These are phyloP conservation scores for Hortiboletus flavorubellus DNA, from an alignment of 768 basidiomycete genomes.

Conservation along the genomic window DNA sequence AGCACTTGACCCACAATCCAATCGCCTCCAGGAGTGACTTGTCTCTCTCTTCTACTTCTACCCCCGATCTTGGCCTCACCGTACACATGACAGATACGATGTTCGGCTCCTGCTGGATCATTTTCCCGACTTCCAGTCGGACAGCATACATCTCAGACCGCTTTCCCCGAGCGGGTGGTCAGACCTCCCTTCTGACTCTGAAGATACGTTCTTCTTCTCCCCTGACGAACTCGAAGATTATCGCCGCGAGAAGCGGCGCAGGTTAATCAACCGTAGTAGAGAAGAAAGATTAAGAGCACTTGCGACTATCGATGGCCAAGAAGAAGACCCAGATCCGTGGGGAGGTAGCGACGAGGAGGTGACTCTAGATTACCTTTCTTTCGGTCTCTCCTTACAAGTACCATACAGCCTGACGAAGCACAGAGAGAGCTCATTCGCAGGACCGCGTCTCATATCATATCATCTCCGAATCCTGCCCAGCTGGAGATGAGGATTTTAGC, in stretches of 20 bases:
- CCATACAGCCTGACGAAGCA: slow-evolving; percentile 51
- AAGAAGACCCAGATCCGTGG: slow-evolving; percentile 50
- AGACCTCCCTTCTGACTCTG: slow-evolving; percentile 79
- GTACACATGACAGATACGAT: slow-evolving; percentile 59
- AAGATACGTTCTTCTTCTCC: slow-evolving; percentile 81
- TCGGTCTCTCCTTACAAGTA: slow-evolving; percentile 8
- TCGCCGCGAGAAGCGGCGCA: slow-evolving; percentile 62
- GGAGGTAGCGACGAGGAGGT: slow-evolving; percentile 74
- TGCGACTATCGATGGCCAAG: slow-evolving; percentile 39
- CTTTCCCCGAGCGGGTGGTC: slow-evolving; percentile 70
- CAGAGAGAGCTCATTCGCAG: slow-evolving; percentile 68
- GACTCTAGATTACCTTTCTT: neutral
- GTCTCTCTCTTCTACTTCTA: slow-evolving; percentile 18
- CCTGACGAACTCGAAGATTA: slow-evolving; percentile 65
- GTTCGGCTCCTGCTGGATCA: slow-evolving; percentile 69
- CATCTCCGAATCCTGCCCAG: slow-evolving; percentile 75
- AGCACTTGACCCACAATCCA: slow-evolving; percentile 2
- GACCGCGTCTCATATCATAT: slow-evolving; percentile 64
- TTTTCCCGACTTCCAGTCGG: slow-evolving; percentile 26
- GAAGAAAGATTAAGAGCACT: slow-evolving; percentile 67
- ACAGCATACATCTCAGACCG: slow-evolving; percentile 14
- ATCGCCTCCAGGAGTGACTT: slow-evolving; percentile 1
- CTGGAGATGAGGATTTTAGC: slow-evolving; percentile 88
- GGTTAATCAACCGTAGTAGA: slow-evolving; percentile 53
- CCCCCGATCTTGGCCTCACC: slow-evolving; percentile 20